Base-by-base conservation (phyloP, 2,329 filamentous ascomycete species). In the Trichophyton mentagrophytes region DNA sequence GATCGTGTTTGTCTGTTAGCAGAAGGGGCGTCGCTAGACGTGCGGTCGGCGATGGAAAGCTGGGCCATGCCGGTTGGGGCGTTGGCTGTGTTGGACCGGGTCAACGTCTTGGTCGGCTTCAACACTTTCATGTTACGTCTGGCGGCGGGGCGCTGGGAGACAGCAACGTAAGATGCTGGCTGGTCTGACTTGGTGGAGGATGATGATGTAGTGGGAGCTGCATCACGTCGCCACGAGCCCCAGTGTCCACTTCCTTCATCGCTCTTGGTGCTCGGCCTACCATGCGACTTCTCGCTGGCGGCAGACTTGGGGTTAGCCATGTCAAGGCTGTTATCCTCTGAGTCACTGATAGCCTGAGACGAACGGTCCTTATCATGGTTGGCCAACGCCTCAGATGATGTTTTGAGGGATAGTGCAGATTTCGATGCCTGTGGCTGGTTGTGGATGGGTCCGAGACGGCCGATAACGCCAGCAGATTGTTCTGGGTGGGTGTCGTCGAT, bases 111-210 rank as follows among this genome's bases (percentile, higher is more conserved):
- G 61, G 80, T 81, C 1, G 92, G 85, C 69, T 90, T 90, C 59
- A 97, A 78, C 1, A 96, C 87, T 77, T 96, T 97, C 87, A 97
- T 97, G 58, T 85, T 85, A 57, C 80, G 75, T 17, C 77, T 74
- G 56, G 84, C 78, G 69, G 84, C 74, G 65, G 85, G 78, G 66
- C 85, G 86, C 69, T 89, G 86, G 69, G 90, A 89, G 27, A 85
- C 59, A 25, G 74, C 71, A 66, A 84, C 85, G 13, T 76, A 68
- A 3, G 66, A 61, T 57, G 61, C 69, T 4, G 67, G 55, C 20
- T 57, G 36, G 15, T 72, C 70, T 17, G 65, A 57, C 59, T 69
- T 72, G 33, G 36, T 63, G 17, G 61, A 20, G 17, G 44, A 59
- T 38, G 44, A 58, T 38, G 33, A 13, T 46, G 62, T 58, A 17